Evolutionary conservation across 345 rosid species (phyloP), one percentile per base, ranked within the genome.

Genomic region (Gossypium raimondii): DNA sequence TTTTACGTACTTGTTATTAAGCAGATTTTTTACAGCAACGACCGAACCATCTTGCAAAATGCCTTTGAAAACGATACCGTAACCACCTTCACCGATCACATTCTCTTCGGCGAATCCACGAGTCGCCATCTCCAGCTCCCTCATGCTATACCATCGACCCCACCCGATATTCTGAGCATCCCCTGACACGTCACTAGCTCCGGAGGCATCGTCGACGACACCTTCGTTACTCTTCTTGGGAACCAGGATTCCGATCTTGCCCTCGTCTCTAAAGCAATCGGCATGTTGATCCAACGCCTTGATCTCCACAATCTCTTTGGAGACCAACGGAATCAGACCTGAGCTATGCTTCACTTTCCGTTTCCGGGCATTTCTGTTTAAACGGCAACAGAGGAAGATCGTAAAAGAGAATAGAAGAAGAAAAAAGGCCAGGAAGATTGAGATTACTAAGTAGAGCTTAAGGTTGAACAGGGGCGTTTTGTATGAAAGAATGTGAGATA

Each of bases 61-160:
- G 24, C 97, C 99, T 77, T 88, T 82, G 68, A 80, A 94, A 50
- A 94, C 99, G 77, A 94, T 55, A 2, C 99, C 99, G 68, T 94
- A 94, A 0, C 99, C 99, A 18, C 99, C 99, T 84, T 92, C 99
- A 3, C 99, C 99, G 82, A 95, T 82, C 73, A 92, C 88, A 65
- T 81, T 92, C 83, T 87, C 96, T 79, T 85, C 94, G 41, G 90
- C 70, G 57, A 95, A 95, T 24, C 90, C 93, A 74, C 85, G 82
- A 9, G 99, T 95, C 80, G 99, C 99, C 59, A 72, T 62, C 83
- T 95, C 93, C 56, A 95, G 93, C 90, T 95, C 98, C 83, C 69
- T 85, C 80, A 95, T 80, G 77, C 86, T 63, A 67, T 91, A 93
- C 99, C 97, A 92, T 73, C 89, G 71, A 7, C 99, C 99, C 99